Conservation (phyloP, 1,284 basidiomycete genomes). For the Naganishia sp. region DNA sequence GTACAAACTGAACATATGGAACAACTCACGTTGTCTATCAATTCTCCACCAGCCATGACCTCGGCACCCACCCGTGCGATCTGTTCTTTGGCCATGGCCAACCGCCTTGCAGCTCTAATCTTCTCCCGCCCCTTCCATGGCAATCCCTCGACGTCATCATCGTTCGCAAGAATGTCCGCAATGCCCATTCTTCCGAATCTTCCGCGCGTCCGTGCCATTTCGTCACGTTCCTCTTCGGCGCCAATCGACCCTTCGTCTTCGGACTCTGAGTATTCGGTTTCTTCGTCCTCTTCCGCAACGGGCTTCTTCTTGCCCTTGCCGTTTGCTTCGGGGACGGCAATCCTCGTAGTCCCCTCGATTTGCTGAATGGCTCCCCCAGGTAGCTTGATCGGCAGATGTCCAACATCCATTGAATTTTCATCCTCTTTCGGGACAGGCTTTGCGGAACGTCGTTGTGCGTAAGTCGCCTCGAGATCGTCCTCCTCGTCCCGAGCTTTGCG, state of each 20-base stretch:
- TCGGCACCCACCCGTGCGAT: conserved; percentile 86
- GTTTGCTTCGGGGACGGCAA: conserved; percentile 49
- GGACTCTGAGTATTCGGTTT: conserved; percentile 52
- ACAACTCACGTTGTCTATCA: conserved; percentile 53
- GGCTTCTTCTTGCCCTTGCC: conserved; percentile 10
- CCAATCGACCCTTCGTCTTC: conserved; percentile 57
- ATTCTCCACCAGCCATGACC: conserved; percentile 69
- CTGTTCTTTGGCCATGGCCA: conserved; percentile 83
- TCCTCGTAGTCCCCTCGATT: conserved; percentile 51
- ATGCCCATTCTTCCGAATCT: conserved; percentile 79
- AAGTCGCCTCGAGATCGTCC: conserved; percentile 45
- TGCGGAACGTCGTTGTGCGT: conserved; percentile 42
- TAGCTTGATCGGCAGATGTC: conserved; percentile 80
- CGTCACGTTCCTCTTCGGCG: conserved; percentile 52
- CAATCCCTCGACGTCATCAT: conserved; percentile 35
- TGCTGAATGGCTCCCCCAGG: conserved; percentile 70
- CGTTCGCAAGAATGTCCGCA: conserved; percentile 66
- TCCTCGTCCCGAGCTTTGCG: conserved; percentile 38
- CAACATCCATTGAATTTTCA: conserved; percentile 56
- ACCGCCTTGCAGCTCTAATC: conserved; percentile 59
- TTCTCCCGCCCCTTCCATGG: conserved; percentile 35
- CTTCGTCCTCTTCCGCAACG: conserved; percentile 40
- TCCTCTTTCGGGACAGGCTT: conserved; percentile 38
- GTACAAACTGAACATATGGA: conserved; percentile 39
- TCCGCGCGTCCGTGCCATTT: conserved; percentile 47